These are phyloP conservation scores for Paecilomyces sp. DNA, from an alignment of 2,329 filamentous ascomycete species.

Conservation along the genomic window DNA sequence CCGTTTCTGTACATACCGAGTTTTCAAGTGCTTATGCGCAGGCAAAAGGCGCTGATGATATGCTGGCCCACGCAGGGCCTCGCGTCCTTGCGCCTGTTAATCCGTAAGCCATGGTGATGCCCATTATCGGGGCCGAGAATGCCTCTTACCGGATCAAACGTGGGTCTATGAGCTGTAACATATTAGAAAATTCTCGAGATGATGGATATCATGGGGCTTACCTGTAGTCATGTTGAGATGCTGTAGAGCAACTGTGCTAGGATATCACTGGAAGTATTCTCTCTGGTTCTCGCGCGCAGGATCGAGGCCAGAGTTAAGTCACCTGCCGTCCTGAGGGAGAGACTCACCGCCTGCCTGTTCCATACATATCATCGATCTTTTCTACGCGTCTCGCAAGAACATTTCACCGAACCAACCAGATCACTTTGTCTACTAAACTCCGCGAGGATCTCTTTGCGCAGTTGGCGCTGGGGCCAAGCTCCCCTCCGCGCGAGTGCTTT, in stretches of 20 bases:
- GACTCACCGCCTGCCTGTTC: not conserved
- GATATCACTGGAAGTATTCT: not conserved
- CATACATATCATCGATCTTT: not conserved
- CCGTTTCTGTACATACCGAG: slow-evolving; percentile 47
- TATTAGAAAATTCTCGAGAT: slow-evolving; percentile 11
- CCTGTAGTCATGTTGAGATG: slow-evolving; percentile 34
- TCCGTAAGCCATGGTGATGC: slow-evolving; percentile 19
- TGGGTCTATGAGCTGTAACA: slow-evolving; percentile 66
- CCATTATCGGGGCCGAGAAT: not conserved
- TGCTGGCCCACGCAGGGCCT: slow-evolving; percentile 83
- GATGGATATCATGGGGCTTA: slow-evolving; percentile 11
- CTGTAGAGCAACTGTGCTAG: not conserved
- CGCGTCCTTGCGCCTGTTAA: slow-evolving; percentile 79
- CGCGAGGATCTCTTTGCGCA: slow-evolving; percentile 5
- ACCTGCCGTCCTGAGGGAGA: not conserved
- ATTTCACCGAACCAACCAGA: slow-evolving; percentile 4
- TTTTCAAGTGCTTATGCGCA: slow-evolving; percentile 88
- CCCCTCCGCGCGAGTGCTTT: slow-evolving; percentile 10
- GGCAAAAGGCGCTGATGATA: slow-evolving; percentile 95
- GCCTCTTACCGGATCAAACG: slow-evolving; percentile 76
- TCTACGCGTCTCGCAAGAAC: not conserved
- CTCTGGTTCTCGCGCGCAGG: not conserved
- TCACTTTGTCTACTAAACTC: not conserved
- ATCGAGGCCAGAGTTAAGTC: not conserved
- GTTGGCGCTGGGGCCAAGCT: slow-evolving; percentile 16